Evolutionary conservation across 306 rosid species (phyloP).

Genomic region (Gillenia trifoliata): DNA sequence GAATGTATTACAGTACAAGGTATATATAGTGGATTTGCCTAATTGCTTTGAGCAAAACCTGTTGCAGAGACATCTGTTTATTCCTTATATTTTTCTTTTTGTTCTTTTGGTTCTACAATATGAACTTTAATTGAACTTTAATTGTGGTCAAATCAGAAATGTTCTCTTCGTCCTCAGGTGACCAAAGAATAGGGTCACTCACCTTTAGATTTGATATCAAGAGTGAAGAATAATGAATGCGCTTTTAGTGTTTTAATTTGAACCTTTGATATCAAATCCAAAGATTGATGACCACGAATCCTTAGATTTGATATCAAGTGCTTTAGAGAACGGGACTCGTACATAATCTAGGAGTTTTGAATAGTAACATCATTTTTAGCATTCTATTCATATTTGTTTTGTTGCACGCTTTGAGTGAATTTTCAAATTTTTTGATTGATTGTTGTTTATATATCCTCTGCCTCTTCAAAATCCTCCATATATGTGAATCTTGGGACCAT

Average conservation of each 20-base stretch:
- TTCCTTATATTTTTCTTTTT: not conserved
- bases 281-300: not conserved
- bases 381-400: not conserved
- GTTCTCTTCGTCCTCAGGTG: no score
- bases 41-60: not conserved
- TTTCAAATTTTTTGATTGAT: no score
- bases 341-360: not conserved
- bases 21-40: constrained; percentile 19
- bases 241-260: not conserved
- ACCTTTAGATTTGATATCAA: no score
- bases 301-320: not conserved
- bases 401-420: no score
- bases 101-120: not conserved
- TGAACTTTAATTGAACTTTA: not conserved
- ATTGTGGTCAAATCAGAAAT: not conserved
- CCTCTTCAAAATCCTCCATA: no score
- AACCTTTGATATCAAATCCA: not conserved
- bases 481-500: no score
- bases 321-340: not conserved
- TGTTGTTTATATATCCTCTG: no score
- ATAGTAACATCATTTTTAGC: not conserved
- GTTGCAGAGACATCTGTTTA: not conserved
- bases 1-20: constrained; percentile 1
- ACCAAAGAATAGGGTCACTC: no score
- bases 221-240: not conserved